phyloP scores from a whole-genome alignment of 2,329 filamentous ascomycete species.

The Neoarthrinium moseri region DNA sequence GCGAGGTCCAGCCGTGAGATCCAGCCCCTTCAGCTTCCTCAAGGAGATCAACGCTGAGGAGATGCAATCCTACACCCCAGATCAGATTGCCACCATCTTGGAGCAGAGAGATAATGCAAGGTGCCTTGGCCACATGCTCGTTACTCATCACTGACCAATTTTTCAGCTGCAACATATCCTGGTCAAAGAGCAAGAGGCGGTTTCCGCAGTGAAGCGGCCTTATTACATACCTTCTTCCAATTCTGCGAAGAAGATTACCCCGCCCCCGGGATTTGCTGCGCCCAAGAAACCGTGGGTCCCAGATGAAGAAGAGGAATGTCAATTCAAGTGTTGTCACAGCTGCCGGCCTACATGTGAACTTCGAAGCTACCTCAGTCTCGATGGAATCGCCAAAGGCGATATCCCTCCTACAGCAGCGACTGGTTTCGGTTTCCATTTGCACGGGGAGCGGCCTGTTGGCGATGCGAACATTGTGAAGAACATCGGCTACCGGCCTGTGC shows the following conservation, averaged over 20 bases:
- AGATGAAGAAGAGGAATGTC: conserved; percentile 40
- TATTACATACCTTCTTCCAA: conserved; percentile 19
- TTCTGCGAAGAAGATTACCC: conserved; percentile 1
- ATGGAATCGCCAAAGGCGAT: conserved; percentile 48
- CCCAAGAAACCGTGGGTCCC: conserved; percentile 37
- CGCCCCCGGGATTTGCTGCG: conserved; percentile 16
- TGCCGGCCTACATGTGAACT: conserved; percentile 45
- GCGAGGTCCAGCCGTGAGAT: conserved; percentile 38
- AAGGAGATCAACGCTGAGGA: conserved; percentile 41
- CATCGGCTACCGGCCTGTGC: conserved; percentile 37
- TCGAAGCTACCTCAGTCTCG: conserved; percentile 48
- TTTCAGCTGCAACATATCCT: conserved; percentile 32
- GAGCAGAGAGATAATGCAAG: conserved; percentile 49
- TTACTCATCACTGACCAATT: conserved; percentile 10
- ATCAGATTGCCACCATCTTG: conserved; percentile 47
- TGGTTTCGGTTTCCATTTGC: conserved; percentile 51
- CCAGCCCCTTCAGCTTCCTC: conserved; percentile 43
- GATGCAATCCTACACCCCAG: conserved; percentile 42
- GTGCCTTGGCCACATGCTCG: conserved; percentile 12
- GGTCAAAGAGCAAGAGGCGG: conserved; percentile 13
- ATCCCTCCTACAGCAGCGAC: conserved; percentile 47
- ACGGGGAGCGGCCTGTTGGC: conserved; percentile 41
- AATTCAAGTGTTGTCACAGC: conserved; percentile 46
- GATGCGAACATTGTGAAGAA: conserved; percentile 36
- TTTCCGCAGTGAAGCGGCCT: not conserved